Conservation (phyloP, 805 yeast species). For the Barnettozyma pratensis region DNA sequence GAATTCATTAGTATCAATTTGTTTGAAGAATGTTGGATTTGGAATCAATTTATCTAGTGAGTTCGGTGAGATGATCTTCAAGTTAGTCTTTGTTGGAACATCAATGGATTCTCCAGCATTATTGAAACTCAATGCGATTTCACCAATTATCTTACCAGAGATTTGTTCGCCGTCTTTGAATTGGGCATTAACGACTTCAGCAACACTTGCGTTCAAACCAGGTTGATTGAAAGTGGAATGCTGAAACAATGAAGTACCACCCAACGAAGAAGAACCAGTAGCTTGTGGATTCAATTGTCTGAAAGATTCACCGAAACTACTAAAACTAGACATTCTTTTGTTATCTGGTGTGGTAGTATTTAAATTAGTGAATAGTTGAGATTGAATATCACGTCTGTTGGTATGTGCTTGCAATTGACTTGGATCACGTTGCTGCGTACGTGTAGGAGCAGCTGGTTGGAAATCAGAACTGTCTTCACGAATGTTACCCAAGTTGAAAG, state of each 20-base stretch:
- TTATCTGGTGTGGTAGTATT: slow-evolving; percentile 31
- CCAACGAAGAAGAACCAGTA: slow-evolving; percentile 36
- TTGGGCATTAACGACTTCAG: slow-evolving; percentile 77
- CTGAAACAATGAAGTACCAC: slow-evolving; percentile 34
- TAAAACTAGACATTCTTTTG: slow-evolving; percentile 24
- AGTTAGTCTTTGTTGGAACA: slow-evolving; percentile 38
- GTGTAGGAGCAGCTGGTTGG: slow-evolving; percentile 3
- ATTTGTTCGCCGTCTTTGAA: slow-evolving; percentile 61
- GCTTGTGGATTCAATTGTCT: slow-evolving; percentile 35
- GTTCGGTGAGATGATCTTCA: slow-evolving; percentile 37
- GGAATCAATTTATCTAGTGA: slow-evolving; percentile 42
- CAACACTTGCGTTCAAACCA: slow-evolving; percentile 79
- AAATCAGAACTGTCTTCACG: slow-evolving; percentile 26
- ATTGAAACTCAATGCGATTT: slow-evolving; percentile 73
- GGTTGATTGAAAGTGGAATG: slow-evolving; percentile 47
- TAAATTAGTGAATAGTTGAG: slow-evolving; percentile 42
- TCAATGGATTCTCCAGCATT: slow-evolving; percentile 16
- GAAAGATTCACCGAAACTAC: slow-evolving; percentile 23
- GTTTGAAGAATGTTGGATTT: slow-evolving; percentile 50
- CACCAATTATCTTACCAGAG: slow-evolving; percentile 71
- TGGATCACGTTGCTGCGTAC: background rate
- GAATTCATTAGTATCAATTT: slow-evolving; percentile 38
- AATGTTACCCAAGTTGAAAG: slow-evolving; percentile 23
- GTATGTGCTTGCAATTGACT: slow-evolving; percentile 7
- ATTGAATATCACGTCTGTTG: slow-evolving; percentile 36